phyloP scores from a whole-genome alignment of 1,284 basidiomycete species.

The Lignosus rhinocerotis region DNA sequence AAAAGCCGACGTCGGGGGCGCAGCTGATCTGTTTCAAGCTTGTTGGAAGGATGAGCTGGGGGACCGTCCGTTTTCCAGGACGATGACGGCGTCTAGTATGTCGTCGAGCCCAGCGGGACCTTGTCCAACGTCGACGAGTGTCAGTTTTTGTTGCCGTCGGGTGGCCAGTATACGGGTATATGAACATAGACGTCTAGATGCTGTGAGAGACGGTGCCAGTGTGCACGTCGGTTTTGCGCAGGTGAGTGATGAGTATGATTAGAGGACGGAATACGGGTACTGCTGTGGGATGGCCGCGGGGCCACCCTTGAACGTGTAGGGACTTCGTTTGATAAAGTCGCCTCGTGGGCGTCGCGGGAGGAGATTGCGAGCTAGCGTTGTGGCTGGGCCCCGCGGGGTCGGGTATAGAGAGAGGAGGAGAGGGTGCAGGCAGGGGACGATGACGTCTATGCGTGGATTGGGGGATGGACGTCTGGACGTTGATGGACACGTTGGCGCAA shows the following conservation, averaged over 20 bases:
- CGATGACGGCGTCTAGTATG: not conserved
- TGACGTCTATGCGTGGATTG: slow-evolving; percentile 11
- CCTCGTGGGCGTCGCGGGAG: slow-evolving; percentile 2
- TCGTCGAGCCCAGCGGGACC: too few species aligned
- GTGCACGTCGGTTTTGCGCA: not conserved
- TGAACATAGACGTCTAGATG: too few species aligned
- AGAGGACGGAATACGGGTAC: not conserved
- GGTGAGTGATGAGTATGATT: too few species aligned
- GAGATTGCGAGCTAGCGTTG: not conserved
- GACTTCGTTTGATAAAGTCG: slow-evolving; percentile 4
- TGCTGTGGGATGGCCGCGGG: not conserved
- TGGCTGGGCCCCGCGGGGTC: slow-evolving; percentile 11
- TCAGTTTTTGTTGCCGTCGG: not conserved
- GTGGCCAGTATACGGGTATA: too few species aligned
- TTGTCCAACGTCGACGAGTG: not conserved
- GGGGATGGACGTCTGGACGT: not conserved
- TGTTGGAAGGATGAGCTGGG: not conserved
- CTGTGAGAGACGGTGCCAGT: too few species aligned
- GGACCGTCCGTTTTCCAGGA: not conserved
- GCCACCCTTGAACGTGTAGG: not conserved
- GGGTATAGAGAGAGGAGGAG: not conserved
- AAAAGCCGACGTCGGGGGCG: slow-evolving; percentile 5
- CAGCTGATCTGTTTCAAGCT: slow-evolving; percentile 1
- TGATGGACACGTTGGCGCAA: slow-evolving; percentile 14
- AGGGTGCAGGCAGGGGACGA: not conserved